A percentile compares a stretch with the other conserved stretches of the same genome.
These are phyloP conservation scores for Pseudocercospora fijiensis DNA, from an alignment of 2,329 filamentous ascomycete genomes.

Conservation along the genomic window DNA sequence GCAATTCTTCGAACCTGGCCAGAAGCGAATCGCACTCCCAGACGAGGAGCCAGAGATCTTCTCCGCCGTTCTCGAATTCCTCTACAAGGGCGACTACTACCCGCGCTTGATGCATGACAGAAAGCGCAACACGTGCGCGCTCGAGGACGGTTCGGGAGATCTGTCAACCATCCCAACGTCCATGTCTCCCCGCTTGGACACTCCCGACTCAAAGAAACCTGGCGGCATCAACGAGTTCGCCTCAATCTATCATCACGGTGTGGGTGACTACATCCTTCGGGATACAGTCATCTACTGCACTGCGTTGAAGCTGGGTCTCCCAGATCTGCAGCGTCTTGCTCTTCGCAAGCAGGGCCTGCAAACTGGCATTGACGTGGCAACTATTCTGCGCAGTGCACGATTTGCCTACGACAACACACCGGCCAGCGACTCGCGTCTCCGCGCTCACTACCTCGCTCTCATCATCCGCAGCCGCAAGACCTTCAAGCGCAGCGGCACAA, in stretches of 20 bases:
- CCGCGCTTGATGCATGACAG: constrained; percentile 81
- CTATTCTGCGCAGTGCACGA: constrained; percentile 86
- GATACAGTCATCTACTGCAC: constrained; percentile 95
- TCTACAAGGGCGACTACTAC: constrained; percentile 96
- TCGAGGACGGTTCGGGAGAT: constrained; percentile 63
- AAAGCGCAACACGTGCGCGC: constrained; percentile 81
- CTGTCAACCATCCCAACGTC: constrained; percentile 38
- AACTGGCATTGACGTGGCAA: constrained; percentile 85
- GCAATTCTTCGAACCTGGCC: constrained; percentile 65
- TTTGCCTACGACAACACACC: constrained; percentile 96
- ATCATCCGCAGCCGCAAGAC: constrained; percentile 97
- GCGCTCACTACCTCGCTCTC: constrained; percentile 94
- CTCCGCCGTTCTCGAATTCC: constrained; percentile 89
- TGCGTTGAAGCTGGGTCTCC: constrained; percentile 84
- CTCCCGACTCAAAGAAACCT: constrained; percentile 34
- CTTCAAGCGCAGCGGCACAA: constrained; percentile 96
- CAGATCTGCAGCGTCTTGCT: constrained; percentile 86
- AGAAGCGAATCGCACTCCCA: constrained; percentile 76
- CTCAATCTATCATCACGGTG: constrained; percentile 73
- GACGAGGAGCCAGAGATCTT: constrained; percentile 85
- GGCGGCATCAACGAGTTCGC: constrained; percentile 63
- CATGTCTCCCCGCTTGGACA: constrained; percentile 54
- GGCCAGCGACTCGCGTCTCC: constrained; percentile 85
- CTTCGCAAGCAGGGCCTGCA: constrained; percentile 94
- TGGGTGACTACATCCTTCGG: constrained; percentile 75